Base-by-base conservation (phyloP, 108 stramenopile genomes). In the Skeletonema potamos region DNA sequence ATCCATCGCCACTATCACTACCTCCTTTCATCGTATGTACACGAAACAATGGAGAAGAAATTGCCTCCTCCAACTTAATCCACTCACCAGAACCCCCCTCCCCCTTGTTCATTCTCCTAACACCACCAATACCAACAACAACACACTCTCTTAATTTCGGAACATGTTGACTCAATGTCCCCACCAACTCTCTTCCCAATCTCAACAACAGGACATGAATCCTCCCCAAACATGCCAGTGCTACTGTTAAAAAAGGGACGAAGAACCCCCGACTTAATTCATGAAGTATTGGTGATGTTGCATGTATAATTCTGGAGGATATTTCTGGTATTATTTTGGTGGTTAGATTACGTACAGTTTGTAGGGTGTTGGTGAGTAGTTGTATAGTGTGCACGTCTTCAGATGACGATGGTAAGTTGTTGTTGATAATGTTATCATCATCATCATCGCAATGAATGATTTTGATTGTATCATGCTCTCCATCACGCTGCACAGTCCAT, bases 241-340 rank as follows among this genome's bases (percentile, higher is more conserved):
- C 86, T 0, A 89, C 86, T 6, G 88, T 87, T 30, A 76, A 75
- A 59, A 90, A 82, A 22, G 92, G 89, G n/a, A 90, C 68, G 76
- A 92, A 92, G 73, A 84, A 89, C 6, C 89, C 89, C 48, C 92
- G 61, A 28, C 78, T 77, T 13, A 89, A 62, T 67, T 92, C 92
- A 27, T 57, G 69, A 32, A 86, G 51, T 11, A 90, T 64, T 22
- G 86, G 58, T 28, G 41, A 51, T 62, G 86, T 68, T 6, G 92
- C 86, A 76, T 89, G 83, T 2, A 82, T 33, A 9, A 90, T 87
- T 46, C 86, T 62, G 2, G 90, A 89, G 33, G 80, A 12, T 10
- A 87, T 57, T 70, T 87, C 75, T 11, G 79, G 84, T 48, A 89
- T 27, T 17, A 70, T 22, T 56, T 44, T 28, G 13, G 43, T 68